A percentile compares a stretch with the other conserved stretches of the same genome.
Evolutionary conservation across 176 grass and related monocot species (phyloP).

Genomic region (Triticum turgidum): DNA sequence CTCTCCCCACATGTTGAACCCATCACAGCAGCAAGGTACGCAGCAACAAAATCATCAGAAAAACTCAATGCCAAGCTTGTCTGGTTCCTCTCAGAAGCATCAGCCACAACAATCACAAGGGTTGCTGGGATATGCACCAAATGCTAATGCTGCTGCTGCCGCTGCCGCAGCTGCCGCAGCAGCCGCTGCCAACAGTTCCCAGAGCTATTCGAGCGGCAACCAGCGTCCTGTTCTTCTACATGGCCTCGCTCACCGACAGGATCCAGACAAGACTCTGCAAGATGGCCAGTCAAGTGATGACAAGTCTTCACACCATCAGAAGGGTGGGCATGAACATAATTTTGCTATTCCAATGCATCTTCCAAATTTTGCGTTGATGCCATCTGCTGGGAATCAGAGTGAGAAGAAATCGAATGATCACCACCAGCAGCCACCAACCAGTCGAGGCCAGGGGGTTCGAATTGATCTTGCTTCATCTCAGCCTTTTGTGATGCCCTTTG

Average conservation of each 20-base stretch:
- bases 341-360: constrained; percentile 64
- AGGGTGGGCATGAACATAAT: constrained; percentile 51
- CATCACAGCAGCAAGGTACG: constrained; percentile 61
- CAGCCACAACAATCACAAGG: constrained; percentile 65
- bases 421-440: constrained; percentile 49
- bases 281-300: constrained; percentile 49
- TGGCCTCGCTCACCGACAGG: constrained; percentile 52
- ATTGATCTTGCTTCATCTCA: constrained; percentile 76
- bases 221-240: constrained; percentile 47
- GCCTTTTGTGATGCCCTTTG: constrained; percentile 88
- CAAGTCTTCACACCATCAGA: constrained; percentile 61
- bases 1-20: constrained; percentile 78
- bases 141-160: constrained; percentile 22
- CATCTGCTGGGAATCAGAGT: constrained; percentile 45
- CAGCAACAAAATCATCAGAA: constrained; percentile 75
- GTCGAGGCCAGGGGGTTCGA: constrained; percentile 58
- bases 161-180: background rate
- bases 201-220: constrained; percentile 41
- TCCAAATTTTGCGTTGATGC: constrained; percentile 68
- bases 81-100: constrained; percentile 73
- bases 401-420: constrained; percentile 65
- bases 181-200: constrained; percentile 34
- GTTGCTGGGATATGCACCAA: constrained; percentile 42
- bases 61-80: constrained; percentile 41
- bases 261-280: constrained; percentile 44